These are phyloP conservation scores for Fusarium sp. DNA, from an alignment of 2,329 filamentous ascomycete species.

Conservation along the genomic window DNA sequence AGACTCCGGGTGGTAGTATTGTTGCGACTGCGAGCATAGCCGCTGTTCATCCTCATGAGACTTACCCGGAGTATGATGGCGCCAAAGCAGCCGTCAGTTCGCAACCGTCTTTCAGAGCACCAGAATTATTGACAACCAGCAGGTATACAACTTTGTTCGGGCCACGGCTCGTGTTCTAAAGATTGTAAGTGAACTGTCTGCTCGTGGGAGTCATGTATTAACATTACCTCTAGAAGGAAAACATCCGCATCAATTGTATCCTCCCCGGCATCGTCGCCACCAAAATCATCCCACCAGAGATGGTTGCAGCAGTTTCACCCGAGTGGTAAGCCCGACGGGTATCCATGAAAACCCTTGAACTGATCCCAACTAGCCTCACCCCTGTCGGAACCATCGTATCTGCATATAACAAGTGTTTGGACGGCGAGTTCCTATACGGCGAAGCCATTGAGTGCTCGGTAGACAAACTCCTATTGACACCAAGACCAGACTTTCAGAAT, in stretches of 20 bases:
- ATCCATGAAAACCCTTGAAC: no score
- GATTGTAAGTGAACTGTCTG: constrained; percentile 27
- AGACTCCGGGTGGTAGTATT: constrained; percentile 59
- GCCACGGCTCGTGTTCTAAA: constrained; percentile 57
- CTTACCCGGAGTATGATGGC: constrained; percentile 66
- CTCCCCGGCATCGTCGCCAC: constrained; percentile 65
- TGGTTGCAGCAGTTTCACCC: constrained; percentile 59
- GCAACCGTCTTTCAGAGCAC: no score
- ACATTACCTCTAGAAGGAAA: constrained; percentile 56
- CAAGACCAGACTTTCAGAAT: constrained; percentile 55
- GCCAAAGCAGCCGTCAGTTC: constrained; percentile 64
- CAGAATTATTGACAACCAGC: not conserved
- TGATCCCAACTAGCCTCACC: constrained; percentile 51
- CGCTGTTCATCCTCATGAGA: constrained; percentile 60
- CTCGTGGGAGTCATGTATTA: not conserved
- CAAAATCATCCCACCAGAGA: constrained; percentile 60
- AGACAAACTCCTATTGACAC: constrained; percentile 50
- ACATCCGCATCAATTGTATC: constrained; percentile 65
- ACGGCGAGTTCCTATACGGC: constrained; percentile 60
- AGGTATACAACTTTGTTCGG: constrained; percentile 55
- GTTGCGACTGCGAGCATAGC: constrained; percentile 62
- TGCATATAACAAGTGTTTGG: constrained; percentile 62
- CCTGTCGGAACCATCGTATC: constrained; percentile 60
- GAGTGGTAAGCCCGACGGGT: constrained; percentile 42
- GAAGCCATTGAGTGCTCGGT: constrained; percentile 62